Conservation (phyloP, 257 asterid species). For the Solanum neorickii region DNA sequence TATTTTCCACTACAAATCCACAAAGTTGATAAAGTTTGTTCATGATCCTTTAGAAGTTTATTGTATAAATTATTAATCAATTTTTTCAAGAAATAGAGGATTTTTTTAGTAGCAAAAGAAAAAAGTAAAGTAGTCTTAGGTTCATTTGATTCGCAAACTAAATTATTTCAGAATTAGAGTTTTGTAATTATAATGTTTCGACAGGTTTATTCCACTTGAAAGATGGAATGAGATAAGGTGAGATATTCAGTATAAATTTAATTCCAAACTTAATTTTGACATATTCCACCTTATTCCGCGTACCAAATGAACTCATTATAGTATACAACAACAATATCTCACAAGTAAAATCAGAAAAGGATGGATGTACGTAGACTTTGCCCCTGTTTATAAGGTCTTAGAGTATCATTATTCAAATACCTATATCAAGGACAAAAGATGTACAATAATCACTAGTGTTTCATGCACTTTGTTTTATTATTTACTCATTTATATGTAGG, state of each 20-base stretch:
- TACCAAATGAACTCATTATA: neutral
- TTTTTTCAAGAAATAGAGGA: neutral
- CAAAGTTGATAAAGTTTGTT: neutral
- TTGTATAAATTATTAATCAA: neutral
- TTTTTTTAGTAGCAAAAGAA: neutral
- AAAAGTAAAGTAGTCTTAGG: neutral
- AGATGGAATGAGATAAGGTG: neutral
- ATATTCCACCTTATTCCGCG: too few relatives aligned
- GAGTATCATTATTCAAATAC: neutral
- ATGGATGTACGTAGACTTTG: accelerated
- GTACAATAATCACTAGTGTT: neutral
- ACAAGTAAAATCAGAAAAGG: too few relatives aligned
- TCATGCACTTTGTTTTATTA: neutral
- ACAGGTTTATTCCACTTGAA: neutral
- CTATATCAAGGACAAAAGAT: neutral
- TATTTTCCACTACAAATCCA: neutral
- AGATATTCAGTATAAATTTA: neutral
- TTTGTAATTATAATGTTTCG: neutral
- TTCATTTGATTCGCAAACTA: neutral
- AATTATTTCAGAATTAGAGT: neutral
- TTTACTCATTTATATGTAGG: neutral
- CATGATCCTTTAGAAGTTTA: neutral
- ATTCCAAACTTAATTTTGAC: neutral
- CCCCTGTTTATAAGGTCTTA: neutral
- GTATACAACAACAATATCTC: too few relatives aligned